Evolutionary conservation across 192 early-diverging fungal genomes (phyloP).

Genomic region (Backusella macrospora): DNA sequence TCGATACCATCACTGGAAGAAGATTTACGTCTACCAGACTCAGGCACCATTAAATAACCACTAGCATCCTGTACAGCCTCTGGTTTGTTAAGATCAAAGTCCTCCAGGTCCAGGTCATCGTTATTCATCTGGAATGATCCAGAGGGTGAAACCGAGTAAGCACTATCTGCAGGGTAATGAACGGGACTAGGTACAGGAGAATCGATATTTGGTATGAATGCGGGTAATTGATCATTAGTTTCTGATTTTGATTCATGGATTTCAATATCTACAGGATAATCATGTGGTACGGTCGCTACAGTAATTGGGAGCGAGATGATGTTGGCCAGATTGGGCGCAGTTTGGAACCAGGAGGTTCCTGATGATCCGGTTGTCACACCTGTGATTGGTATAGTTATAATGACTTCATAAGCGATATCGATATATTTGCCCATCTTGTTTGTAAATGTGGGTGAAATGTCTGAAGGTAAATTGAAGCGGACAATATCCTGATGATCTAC

Average conservation of each 20-base stretch:
- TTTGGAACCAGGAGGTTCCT: background rate
- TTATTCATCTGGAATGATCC: background rate
- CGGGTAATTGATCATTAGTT: constrained; percentile 6
- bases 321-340: background rate
- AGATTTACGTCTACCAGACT: constrained; percentile 14
- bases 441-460: constrained; percentile 26
- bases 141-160: constrained; percentile 13
- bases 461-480: constrained; percentile 22
- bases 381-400: constrained; percentile 21
- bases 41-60: constrained; percentile 19
- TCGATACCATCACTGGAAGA: background rate
- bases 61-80: background rate
- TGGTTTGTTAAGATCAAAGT: background rate
- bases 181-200: constrained; percentile 25
- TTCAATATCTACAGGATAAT: constrained; percentile 19
- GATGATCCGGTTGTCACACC: background rate
- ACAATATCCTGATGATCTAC: constrained; percentile 22
- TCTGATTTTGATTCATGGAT: constrained; percentile 5
- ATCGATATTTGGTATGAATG: constrained; percentile 19
- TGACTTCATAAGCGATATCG: constrained; percentile 29
- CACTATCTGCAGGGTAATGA: constrained; percentile 4
- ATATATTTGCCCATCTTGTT: constrained; percentile 27
- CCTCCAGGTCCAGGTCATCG: background rate
- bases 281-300: constrained; percentile 24
- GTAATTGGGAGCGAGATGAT: constrained; percentile 19